Percentiles rank a stretch among this genome's conserved stretches.
Conservation (phyloP, 495 filamentous ascomycete genomes). For the Penicillium goetzii region DNA sequence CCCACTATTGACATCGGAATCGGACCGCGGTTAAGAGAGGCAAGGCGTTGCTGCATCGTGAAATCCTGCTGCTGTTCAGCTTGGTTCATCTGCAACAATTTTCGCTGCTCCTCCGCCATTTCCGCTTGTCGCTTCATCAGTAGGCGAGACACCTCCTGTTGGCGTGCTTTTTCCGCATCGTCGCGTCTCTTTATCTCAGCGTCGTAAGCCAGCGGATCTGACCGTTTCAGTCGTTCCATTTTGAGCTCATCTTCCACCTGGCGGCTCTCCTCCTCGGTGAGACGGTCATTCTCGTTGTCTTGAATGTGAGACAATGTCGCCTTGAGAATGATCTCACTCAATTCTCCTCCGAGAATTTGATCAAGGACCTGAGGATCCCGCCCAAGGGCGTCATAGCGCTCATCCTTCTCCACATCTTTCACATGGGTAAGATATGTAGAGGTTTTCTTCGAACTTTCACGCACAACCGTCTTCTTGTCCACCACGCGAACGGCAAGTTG, state of each 20-base stretch:
- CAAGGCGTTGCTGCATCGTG: not conserved
- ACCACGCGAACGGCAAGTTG: slow-evolving; percentile 79
- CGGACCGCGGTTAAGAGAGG: not conserved
- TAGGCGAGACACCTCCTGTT: not conserved
- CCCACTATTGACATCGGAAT: not conserved
- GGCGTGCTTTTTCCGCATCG: not conserved
- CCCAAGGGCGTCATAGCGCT: slow-evolving; percentile 56
- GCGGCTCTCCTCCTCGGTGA: slow-evolving; percentile 59
- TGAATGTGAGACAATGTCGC: slow-evolving; percentile 63
- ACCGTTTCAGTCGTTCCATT: slow-evolving; percentile 51
- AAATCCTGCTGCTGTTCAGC: not conserved
- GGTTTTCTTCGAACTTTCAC: slow-evolving; percentile 53
- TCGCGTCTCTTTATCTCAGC: slow-evolving; percentile 13
- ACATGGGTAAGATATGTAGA: slow-evolving; percentile 62
- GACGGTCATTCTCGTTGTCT: slow-evolving; percentile 55
- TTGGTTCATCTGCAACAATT: not conserved
- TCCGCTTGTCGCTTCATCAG: not conserved
- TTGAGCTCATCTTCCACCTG: slow-evolving; percentile 48
- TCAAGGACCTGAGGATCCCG: slow-evolving; percentile 74
- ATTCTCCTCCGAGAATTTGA: slow-evolving; percentile 54
- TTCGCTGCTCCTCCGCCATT: not conserved
- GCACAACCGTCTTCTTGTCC: slow-evolving; percentile 75
- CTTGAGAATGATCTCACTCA: slow-evolving; percentile 46
- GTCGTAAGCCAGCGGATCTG: slow-evolving; percentile 44
- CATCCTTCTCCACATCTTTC: slow-evolving; percentile 52